Conservation (phyloP, 768 basidiomycete genomes). For the Lepiota brunneoincarnata region DNA sequence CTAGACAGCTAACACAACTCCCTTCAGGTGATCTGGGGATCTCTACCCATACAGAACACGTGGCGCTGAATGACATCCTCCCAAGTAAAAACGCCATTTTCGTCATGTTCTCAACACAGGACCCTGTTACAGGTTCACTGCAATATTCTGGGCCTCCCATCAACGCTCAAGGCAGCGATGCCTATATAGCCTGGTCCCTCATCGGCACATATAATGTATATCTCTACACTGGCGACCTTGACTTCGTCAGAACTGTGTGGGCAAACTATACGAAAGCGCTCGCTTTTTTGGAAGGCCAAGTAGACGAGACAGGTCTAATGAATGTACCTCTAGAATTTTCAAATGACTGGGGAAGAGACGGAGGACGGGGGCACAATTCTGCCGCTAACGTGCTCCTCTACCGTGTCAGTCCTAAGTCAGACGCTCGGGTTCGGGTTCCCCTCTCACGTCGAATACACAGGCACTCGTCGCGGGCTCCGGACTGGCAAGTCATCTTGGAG, state of each 20-base stretch:
- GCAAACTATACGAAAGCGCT: conserved; percentile 39
- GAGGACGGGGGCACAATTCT: conserved; percentile 44
- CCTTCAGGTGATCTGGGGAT: conserved; percentile 38
- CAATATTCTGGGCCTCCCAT: not conserved
- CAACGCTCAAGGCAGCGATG: conserved; percentile 23
- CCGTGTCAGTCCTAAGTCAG: conserved; percentile 22
- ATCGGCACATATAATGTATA: conserved; percentile 40
- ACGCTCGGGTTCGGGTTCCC: not conserved
- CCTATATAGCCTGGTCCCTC: conserved; percentile 51
- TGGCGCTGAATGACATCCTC: conserved; percentile 30
- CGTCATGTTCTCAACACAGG: conserved; percentile 47
- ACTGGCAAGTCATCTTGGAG: conserved; percentile 30
- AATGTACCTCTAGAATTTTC: conserved; percentile 37
- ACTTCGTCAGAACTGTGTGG: conserved; percentile 42
- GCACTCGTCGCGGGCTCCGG: conserved; percentile 32
- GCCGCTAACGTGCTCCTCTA: conserved; percentile 48
- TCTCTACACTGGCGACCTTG: conserved; percentile 46
- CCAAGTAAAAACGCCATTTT: conserved; percentile 44
- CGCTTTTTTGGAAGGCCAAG: conserved; percentile 39
- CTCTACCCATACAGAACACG: conserved; percentile 35
- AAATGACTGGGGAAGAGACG: conserved; percentile 49
- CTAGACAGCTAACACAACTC: not conserved
- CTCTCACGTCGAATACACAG: conserved; percentile 15
- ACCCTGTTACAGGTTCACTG: conserved; percentile 23
- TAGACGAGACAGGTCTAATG: conserved; percentile 37